Percentiles rank a stretch among this genome's conserved stretches.
Conservation (phyloP, 2,329 filamentous ascomycete genomes). For the Colletotrichum limetticola region DNA sequence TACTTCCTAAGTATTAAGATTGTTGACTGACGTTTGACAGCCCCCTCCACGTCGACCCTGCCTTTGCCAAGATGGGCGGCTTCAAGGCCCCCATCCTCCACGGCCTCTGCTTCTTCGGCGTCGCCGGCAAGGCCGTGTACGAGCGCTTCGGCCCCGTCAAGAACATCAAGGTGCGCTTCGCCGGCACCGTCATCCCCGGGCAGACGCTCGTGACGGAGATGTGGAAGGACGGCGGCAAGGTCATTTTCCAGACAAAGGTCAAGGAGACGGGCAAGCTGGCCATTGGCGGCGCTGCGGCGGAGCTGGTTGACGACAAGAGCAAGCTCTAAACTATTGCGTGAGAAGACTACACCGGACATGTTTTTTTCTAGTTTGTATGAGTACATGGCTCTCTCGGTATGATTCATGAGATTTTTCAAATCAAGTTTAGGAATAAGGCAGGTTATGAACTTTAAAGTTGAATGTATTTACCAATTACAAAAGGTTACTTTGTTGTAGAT, state of each 20-base stretch:
- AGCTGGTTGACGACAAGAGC: conserved; percentile 64
- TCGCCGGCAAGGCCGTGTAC: conserved; percentile 90
- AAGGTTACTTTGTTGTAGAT: neutral
- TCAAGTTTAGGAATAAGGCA: neutral
- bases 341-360: too few species aligned
- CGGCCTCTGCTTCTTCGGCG: conserved; percentile 94
- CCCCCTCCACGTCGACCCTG: conserved; percentile 94
- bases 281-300: conserved; percentile 83
- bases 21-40: conserved; percentile 42
- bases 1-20: neutral
- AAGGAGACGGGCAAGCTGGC: conserved; percentile 93
- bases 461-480: conserved; percentile 7
- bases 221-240: conserved; percentile 86
- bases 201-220: conserved; percentile 94
- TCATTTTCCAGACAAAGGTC: conserved; percentile 88
- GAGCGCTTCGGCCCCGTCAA: conserved; percentile 84
- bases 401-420: neutral
- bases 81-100: conserved; percentile 96
- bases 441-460: neutral
- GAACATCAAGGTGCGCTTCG: conserved; percentile 94
- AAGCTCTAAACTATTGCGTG: conserved; percentile 39
- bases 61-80: conserved; percentile 93
- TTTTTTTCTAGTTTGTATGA: neutral
- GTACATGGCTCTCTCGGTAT: neutral
- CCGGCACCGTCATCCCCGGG: conserved; percentile 84